A percentile compares a stretch with the other conserved stretches of the same genome.
phyloP scores from a whole-genome alignment of 2,329 filamentous ascomycete species.

The Penicillium sp. region DNA sequence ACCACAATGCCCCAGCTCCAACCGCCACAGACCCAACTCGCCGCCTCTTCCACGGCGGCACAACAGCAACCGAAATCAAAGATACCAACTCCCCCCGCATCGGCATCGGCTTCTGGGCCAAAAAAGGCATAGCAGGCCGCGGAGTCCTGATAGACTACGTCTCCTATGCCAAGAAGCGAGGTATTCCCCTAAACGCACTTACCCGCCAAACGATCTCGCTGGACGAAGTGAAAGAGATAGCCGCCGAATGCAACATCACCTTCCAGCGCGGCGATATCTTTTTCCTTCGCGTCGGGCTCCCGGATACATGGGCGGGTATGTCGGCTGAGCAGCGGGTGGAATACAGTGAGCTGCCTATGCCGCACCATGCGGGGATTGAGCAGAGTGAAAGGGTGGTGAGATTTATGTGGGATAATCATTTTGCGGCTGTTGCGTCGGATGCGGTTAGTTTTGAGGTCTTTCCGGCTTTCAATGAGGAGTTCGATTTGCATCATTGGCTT shows the following conservation, averaged over 20 bases:
- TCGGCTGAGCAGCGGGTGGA: slow-evolving; percentile 23
- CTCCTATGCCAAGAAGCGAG: slow-evolving; percentile 35
- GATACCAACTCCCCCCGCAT: slow-evolving; percentile 34
- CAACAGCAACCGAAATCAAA: slow-evolving; percentile 36
- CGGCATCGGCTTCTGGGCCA: slow-evolving; percentile 41
- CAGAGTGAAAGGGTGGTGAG: slow-evolving; percentile 47
- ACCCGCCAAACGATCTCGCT: slow-evolving; percentile 35
- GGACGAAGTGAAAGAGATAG: slow-evolving; percentile 37
- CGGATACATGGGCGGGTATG: slow-evolving; percentile 37
- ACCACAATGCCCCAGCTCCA: slow-evolving; percentile 49
- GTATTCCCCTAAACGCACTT: slow-evolving; percentile 33
- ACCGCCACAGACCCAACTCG: slow-evolving; percentile 30
- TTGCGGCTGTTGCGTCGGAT: slow-evolving; percentile 62
- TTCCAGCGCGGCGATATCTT: slow-evolving; percentile 42
- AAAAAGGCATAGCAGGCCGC: slow-evolving; percentile 41
- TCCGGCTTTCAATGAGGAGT: slow-evolving; percentile 36
- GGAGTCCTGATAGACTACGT: slow-evolving; percentile 44
- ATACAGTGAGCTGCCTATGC: slow-evolving; percentile 33
- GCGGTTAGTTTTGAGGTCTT: slow-evolving; percentile 60
- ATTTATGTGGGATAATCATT: slow-evolving; percentile 62
- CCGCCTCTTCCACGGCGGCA: slow-evolving; percentile 40
- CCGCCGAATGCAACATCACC: slow-evolving; percentile 34
- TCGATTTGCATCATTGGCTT: slow-evolving; percentile 39
- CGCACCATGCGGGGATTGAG: slow-evolving; percentile 39
- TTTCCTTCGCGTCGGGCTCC: slow-evolving; percentile 40